These are phyloP conservation scores for Trypanosoma boissoni DNA, from an alignment of 208 protist species.

Conservation along the genomic window DNA sequence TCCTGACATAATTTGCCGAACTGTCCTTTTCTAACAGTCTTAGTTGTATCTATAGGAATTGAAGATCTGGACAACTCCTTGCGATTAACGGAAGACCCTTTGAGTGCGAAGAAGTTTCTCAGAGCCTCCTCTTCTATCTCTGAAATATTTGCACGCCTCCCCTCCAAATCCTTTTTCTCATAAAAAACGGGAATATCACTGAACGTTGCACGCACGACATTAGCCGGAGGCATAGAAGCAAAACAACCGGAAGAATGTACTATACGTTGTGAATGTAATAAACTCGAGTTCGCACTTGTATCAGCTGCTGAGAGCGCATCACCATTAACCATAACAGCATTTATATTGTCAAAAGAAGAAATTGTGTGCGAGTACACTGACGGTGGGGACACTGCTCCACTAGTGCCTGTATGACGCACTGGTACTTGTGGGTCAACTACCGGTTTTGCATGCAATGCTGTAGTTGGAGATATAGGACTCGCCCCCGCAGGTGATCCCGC, in stretches of 20 bases:
- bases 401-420: conserved; percentile 41
- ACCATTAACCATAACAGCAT: conserved; percentile 35
- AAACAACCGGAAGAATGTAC: conserved; percentile 53
- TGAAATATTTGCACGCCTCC: conserved; percentile 26
- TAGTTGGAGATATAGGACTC: conserved; percentile 18
- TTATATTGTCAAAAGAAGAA: conserved; percentile 29
- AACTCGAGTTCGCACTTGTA: conserved; percentile 19
- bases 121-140: conserved; percentile 46
- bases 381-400: conserved; percentile 28
- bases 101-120: conserved; percentile 40
- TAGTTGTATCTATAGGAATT: conserved; percentile 22
- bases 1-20: conserved; percentile 63
- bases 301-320: conserved; percentile 37
- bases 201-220: conserved; percentile 54
- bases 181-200: conserved; percentile 80
- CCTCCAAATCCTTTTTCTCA: conserved; percentile 51
- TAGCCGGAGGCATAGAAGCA: conserved; percentile 45
- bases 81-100: conserved; percentile 16
- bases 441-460: conserved; percentile 33
- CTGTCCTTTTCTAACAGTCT: conserved; percentile 33
- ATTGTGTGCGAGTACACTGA: conserved; percentile 28
- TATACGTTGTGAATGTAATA: conserved; percentile 37
- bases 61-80: conserved; percentile 4
- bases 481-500: conserved; percentile 33
- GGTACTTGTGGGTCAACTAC: conserved; percentile 72